Percentiles rank a stretch among this genome's conserved stretches.
phyloP scores from a whole-genome alignment of 345 rosid genomes.

The Sisymbrium altissimum region DNA sequence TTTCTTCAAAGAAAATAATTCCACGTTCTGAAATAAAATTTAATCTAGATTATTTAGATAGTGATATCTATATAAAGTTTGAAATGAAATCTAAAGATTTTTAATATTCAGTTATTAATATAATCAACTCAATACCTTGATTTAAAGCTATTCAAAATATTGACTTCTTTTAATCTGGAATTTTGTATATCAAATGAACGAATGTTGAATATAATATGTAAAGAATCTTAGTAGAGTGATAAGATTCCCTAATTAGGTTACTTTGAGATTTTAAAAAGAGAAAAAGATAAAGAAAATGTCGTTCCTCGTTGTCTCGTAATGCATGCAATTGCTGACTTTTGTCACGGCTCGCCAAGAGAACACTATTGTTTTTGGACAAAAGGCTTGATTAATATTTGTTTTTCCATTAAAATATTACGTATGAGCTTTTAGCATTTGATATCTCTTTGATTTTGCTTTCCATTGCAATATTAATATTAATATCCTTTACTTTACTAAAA shows the following conservation, averaged over 20 bases:
- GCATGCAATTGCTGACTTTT: conserved; percentile 8
- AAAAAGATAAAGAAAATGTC: not conserved
- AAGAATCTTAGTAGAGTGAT: conserved; percentile 10
- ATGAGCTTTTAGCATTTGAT: no score
- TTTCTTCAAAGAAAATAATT: no score
- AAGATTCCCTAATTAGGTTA: conserved; percentile 2
- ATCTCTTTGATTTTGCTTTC: no score
- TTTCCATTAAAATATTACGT: no score
- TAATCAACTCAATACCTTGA: no score
- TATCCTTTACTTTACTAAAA: no score
- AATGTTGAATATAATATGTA: not conserved
- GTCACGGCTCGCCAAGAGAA: not conserved
- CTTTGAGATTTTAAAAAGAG: not conserved
- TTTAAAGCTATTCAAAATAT: not conserved
- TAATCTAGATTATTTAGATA: no score
- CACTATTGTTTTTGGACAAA: not conserved
- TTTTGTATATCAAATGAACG: not conserved
- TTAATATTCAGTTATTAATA: no score
- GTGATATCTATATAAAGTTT: no score
- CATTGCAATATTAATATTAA: no score
- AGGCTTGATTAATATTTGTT: not conserved
- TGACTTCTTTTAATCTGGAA: not conserved
- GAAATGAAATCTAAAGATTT: no score
- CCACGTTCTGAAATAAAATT: no score
- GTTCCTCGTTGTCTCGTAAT: conserved; percentile 1